Percentiles rank a stretch among this genome's conserved stretches.
phyloP scores from a whole-genome alignment of 2,329 filamentous ascomycete genomes.

The Dactylellina haptotyla region DNA sequence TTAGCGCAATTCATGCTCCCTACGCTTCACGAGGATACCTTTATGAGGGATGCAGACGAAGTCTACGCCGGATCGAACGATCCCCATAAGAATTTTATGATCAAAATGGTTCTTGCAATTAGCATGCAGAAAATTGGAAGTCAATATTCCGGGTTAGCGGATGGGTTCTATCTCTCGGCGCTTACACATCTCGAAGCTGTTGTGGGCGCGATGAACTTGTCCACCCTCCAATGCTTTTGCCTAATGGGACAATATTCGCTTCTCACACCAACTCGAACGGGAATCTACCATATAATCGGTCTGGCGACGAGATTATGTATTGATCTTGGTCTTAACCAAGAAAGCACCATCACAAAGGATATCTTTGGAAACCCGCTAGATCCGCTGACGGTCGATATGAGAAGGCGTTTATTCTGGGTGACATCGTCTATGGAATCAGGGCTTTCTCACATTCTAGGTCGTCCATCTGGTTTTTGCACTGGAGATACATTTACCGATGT shows the following conservation, averaged over 20 bases:
- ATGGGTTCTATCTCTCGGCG: slow-evolving; percentile 92
- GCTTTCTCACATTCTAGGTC: slow-evolving; percentile 84
- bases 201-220: slow-evolving; percentile 86
- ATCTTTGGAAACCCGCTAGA: slow-evolving; percentile 71
- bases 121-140: slow-evolving; percentile 85
- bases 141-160: slow-evolving; percentile 89
- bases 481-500: slow-evolving; percentile 85
- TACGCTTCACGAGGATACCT: slow-evolving; percentile 82
- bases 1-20: slow-evolving; percentile 88
- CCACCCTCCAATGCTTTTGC: slow-evolving; percentile 87
- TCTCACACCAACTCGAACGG: slow-evolving; percentile 87
- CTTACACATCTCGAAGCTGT: slow-evolving; percentile 84
- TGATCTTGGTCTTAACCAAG: slow-evolving; percentile 85
- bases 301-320: slow-evolving; percentile 88
- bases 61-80: slow-evolving; percentile 81
- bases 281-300: slow-evolving; percentile 90
- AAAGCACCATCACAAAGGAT: slow-evolving; percentile 80
- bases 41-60: slow-evolving; percentile 78
- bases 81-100: slow-evolving; percentile 84
- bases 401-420: slow-evolving; percentile 86
- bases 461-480: slow-evolving; percentile 85
- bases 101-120: slow-evolving; percentile 92
- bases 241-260: slow-evolving; percentile 92
- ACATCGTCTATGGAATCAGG: slow-evolving; percentile 86
- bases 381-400: slow-evolving; percentile 84